Conservation (phyloP, 306 rosid genomes). For the Astragalus glycyphyllos region DNA sequence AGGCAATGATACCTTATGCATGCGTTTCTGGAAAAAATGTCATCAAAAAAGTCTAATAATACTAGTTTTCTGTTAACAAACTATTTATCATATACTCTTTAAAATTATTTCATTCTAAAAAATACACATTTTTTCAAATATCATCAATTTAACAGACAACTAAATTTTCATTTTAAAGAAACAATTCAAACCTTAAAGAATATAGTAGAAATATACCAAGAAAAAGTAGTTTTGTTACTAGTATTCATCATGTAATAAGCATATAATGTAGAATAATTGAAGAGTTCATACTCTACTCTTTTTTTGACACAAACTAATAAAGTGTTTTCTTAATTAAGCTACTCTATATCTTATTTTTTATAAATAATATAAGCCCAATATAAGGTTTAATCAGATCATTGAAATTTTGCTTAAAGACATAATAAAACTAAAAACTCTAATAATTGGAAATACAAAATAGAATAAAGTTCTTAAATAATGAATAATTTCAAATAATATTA, state of each 20-base stretch:
- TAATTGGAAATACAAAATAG: no score
- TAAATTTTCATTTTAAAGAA: neutral
- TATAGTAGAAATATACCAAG: neutral
- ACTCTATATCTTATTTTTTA: no score
- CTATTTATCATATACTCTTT: no score
- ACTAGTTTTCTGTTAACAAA: neutral
- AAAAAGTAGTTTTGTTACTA: neutral
- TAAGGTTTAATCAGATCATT: no score
- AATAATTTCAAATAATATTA: no score
- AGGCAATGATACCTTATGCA: no score
- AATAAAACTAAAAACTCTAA: no score
- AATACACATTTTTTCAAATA: neutral
- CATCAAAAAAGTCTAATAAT: neutral
- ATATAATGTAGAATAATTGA: neutral
- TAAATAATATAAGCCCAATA: no score
- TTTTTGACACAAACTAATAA: neutral
- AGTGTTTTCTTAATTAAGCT: neutral
- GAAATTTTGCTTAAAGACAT: no score
- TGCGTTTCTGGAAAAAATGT: no score
- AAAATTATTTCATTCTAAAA: neutral
- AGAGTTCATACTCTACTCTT: no score
- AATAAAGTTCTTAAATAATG: no score
- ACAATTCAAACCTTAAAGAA: neutral
- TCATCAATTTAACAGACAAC: neutral
- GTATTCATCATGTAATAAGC: neutral